Evolutionary conservation across 345 rosid species (phyloP).

Genomic region (Brassica nigra): DNA sequence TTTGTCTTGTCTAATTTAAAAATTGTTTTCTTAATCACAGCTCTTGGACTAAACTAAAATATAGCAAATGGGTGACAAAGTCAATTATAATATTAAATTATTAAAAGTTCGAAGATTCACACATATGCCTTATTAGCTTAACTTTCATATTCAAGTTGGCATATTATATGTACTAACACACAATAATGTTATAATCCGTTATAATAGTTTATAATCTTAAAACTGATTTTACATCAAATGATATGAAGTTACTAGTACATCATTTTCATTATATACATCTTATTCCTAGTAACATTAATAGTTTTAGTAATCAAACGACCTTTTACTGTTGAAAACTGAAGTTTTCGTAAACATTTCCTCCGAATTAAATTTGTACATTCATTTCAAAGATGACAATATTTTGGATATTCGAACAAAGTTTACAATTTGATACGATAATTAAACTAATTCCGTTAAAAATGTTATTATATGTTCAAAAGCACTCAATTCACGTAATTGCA

Average conservation of each 20-base stretch:
- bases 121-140: conserved; percentile 2
- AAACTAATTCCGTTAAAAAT: not conserved
- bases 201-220: not conserved
- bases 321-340: conserved; percentile 8
- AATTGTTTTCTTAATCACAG: not conserved
- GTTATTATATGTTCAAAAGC: not conserved
- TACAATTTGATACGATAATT: not conserved
- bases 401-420: not conserved
- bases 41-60: not conserved
- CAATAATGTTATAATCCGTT: not conserved
- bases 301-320: not conserved
- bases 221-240: conserved; percentile 5
- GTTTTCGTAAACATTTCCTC: not conserved
- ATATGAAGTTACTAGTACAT: conserved; percentile 1
- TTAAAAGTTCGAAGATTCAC: not conserved
- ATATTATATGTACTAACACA: not conserved
- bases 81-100: not conserved
- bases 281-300: not conserved
- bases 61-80: conserved; percentile 8
- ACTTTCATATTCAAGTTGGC: conserved; percentile 5
- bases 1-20: not conserved
- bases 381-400: not conserved
- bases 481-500: not conserved
- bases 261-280: not conserved
- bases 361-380: not conserved